Conservation (phyloP, 2,329 filamentous ascomycete genomes). For the Aureobasidium uvarum region DNA sequence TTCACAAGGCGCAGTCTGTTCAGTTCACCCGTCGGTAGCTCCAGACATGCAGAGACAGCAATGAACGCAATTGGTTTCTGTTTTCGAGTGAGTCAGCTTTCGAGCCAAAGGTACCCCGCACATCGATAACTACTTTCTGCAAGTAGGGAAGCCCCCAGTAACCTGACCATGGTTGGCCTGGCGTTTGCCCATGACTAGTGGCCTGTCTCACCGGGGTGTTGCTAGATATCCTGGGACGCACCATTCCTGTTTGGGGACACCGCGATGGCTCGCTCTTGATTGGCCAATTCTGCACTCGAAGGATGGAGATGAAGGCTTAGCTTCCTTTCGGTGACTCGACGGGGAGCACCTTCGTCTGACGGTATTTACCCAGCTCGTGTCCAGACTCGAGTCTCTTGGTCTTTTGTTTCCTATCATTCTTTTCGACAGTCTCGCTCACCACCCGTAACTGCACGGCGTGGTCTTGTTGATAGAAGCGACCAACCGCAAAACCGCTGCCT, state of each 20-base stretch:
- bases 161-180: background rate
- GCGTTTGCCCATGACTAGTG: background rate
- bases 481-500: slow-evolving; percentile 13
- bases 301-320: slow-evolving; percentile 18
- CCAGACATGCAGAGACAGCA: background rate
- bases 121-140: background rate
- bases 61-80: slow-evolving; percentile 7
- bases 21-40: background rate
- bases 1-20: slow-evolving; percentile 1
- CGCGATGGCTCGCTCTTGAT: slow-evolving; percentile 3
- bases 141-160: background rate
- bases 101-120: slow-evolving; percentile 8
- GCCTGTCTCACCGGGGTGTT: background rate
- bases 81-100: slow-evolving; percentile 8
- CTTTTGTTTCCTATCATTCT: slow-evolving; percentile 16
- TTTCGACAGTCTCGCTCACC: slow-evolving; percentile 23
- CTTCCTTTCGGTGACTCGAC: slow-evolving; percentile 18
- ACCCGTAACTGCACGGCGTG: slow-evolving; percentile 14
- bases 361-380: slow-evolving; percentile 24
- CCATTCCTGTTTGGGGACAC: slow-evolving; percentile 16
- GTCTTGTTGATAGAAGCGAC: slow-evolving; percentile 23
- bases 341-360: background rate
- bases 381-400: slow-evolving; percentile 14
- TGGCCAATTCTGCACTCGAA: slow-evolving; percentile 5
- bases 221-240: background rate